A percentile compares a stretch with the other conserved stretches of the same genome.
Evolutionary conservation across 2,329 filamentous ascomycete species (phyloP).

Genomic region (Colletotrichum caudatum): DNA sequence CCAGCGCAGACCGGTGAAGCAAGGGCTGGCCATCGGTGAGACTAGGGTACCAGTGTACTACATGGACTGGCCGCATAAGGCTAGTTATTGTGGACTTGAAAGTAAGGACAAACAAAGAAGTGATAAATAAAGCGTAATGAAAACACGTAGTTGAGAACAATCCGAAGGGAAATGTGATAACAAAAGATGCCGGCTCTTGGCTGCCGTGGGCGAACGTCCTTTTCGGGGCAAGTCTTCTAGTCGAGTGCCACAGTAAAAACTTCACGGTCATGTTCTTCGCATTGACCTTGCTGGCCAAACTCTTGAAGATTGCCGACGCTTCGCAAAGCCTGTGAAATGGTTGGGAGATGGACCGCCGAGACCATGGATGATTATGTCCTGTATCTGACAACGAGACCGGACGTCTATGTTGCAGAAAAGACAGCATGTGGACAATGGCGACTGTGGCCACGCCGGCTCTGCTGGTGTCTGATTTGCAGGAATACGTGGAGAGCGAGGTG

Average conservation of each 20-base stretch:
- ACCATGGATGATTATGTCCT: background rate
- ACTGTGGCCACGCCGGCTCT: constrained; percentile 16
- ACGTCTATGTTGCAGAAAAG: background rate
- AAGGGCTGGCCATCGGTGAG: constrained; percentile 37
- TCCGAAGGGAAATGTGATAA: constrained; percentile 1
- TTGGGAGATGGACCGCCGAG: background rate
- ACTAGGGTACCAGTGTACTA: constrained; percentile 21
- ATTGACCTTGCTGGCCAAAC: background rate
- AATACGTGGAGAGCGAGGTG: background rate
- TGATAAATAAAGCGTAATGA: background rate
- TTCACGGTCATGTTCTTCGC: background rate
- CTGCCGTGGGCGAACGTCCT: constrained; percentile 3
- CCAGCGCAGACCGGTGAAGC: constrained; percentile 30
- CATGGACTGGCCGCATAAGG: constrained; percentile 21
- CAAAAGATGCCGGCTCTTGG: constrained; percentile 8
- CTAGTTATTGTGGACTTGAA: constrained; percentile 7
- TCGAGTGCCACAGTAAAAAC: constrained; percentile 10
- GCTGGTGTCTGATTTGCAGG: constrained; percentile 13
- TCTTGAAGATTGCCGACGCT: background rate
- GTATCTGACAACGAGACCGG: background rate
- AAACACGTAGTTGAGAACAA: background rate
- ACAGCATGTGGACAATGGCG: constrained; percentile 25
- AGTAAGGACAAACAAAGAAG: background rate
- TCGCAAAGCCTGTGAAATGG: background rate
- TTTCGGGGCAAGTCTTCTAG: constrained; percentile 5